A percentile compares a stretch with the other conserved stretches of the same genome.
Evolutionary conservation across 2,329 filamentous ascomycete genomes (phyloP).

Genomic region (Fusarium verrucosum): DNA sequence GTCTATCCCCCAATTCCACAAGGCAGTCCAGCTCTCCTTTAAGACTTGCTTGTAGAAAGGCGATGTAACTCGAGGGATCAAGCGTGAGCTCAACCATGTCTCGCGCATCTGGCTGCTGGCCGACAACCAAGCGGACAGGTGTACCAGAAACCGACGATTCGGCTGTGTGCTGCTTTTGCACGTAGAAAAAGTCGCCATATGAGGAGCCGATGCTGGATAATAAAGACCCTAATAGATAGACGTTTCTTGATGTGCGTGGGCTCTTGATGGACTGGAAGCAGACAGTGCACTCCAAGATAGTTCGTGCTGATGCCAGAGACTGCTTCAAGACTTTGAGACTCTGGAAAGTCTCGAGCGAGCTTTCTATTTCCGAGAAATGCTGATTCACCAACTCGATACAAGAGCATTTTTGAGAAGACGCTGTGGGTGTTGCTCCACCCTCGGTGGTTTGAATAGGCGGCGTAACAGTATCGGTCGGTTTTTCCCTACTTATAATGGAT

Average conservation of each 20-base stretch:
- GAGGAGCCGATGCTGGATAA: slow-evolving; percentile 8
- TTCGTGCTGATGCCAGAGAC: slow-evolving; percentile 1
- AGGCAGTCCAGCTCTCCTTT: slow-evolving; percentile 3
- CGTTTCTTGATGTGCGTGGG: slow-evolving; percentile 3
- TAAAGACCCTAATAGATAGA: not conserved
- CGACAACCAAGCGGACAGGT: not conserved
- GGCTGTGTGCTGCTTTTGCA: slow-evolving; percentile 2
- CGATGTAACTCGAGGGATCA: not conserved
- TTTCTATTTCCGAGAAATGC: slow-evolving; percentile 11
- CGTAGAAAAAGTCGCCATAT: slow-evolving; percentile 15
- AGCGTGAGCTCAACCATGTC: slow-evolving; percentile 9
- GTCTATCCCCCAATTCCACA: not conserved
- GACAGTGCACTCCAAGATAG: not conserved
- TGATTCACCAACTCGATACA: slow-evolving; percentile 13
- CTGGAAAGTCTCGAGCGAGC: slow-evolving; percentile 7
- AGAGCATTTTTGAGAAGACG: not conserved
- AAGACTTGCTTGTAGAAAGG: not conserved
- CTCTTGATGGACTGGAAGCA: slow-evolving; percentile 18
- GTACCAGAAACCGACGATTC: not conserved
- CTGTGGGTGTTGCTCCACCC: rapidly evolving
- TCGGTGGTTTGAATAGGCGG: not conserved
- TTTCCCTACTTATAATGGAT: not conserved
- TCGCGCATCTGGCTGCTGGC: not conserved
- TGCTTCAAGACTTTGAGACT: slow-evolving; percentile 11
- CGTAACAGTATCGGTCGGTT: rapidly evolving